Conservation (phyloP, 1,284 basidiomycete species). For the Moniliella sp. region DNA sequence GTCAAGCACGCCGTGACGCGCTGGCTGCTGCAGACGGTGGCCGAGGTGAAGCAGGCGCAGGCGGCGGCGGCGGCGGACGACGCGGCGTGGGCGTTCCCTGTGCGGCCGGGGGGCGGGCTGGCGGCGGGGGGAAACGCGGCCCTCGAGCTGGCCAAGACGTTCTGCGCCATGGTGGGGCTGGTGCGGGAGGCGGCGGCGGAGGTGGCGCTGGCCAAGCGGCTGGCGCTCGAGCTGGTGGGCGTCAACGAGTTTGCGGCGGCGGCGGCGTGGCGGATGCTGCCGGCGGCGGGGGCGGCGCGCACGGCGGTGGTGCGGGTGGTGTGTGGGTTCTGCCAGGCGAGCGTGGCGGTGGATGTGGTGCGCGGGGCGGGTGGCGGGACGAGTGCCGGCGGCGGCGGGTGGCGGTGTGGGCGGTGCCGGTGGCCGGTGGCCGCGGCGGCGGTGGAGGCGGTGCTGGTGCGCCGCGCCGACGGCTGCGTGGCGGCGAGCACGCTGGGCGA, state of each 20-base stretch:
- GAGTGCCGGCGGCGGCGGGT: constrained; percentile 36
- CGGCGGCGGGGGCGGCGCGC: too few relatives aligned
- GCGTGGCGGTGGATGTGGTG: constrained; percentile 82
- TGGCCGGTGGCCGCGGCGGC: constrained; percentile 63
- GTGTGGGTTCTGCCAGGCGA: constrained; percentile 66
- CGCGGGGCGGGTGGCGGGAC: constrained; percentile 77
- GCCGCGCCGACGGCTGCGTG: constrained; percentile 51
- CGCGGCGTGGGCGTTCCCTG: constrained; percentile 46
- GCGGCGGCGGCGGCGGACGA: constrained; percentile 39
- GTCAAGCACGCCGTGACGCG: constrained; percentile 62
- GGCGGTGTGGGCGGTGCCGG: constrained; percentile 43
- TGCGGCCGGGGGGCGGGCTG: constrained; percentile 65
- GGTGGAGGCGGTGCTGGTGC: constrained; percentile 69
- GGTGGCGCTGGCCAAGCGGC: constrained; percentile 67
- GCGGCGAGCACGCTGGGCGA: constrained; percentile 70
- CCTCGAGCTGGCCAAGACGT: constrained; percentile 73
- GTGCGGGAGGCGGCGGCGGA: constrained; percentile 61
- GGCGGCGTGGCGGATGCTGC: constrained; percentile 40
- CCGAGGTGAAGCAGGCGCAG: constrained; percentile 43
- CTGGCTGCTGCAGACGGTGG: constrained; percentile 53
- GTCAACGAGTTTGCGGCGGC: constrained; percentile 52
- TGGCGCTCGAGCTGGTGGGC: constrained; percentile 65
- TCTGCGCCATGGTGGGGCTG: constrained; percentile 50
- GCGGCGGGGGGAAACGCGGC: constrained; percentile 48
- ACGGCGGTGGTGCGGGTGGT: constrained; percentile 65